Percentiles rank a stretch among this genome's conserved stretches.
These are phyloP conservation scores for Ogataea ganodermae DNA, from an alignment of 805 yeast genomes.

Conservation along the genomic window DNA sequence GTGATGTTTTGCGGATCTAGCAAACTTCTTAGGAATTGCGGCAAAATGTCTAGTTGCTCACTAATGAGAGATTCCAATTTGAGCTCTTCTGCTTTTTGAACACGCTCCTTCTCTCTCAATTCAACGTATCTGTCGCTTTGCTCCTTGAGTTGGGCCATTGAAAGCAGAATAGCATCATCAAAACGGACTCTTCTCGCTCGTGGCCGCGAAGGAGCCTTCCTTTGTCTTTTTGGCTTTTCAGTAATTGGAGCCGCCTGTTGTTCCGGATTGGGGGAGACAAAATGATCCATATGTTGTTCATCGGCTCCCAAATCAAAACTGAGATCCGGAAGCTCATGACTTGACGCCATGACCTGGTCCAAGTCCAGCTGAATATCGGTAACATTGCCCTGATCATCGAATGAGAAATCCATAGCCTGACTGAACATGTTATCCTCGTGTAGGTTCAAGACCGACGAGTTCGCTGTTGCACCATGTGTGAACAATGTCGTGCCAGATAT, in stretches of 20 bases:
- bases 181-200: constrained; percentile 13
- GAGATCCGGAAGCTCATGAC: constrained; percentile 8
- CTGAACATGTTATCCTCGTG: constrained; percentile 7
- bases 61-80: constrained; percentile 1
- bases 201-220: constrained; percentile 1
- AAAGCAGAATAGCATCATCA: constrained; percentile 19
- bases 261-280: not conserved
- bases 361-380: constrained; percentile 5
- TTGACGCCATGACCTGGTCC: constrained; percentile 7
- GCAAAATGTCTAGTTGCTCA: constrained; percentile 9
- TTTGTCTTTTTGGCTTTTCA: not conserved
- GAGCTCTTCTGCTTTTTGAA: not conserved
- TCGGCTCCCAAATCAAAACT: constrained; percentile 10
- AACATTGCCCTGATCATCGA: constrained; percentile 21
- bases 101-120: constrained; percentile 10
- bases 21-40: constrained; percentile 11
- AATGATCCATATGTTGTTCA: not conserved
- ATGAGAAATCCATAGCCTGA: constrained; percentile 17
- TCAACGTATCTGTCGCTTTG: constrained; percentile 18
- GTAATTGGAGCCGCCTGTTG: not conserved
- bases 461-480: constrained; percentile 12
- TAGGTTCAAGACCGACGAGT: constrained; percentile 3
- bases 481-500: constrained; percentile 11
- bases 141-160: constrained; percentile 19
- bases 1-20: constrained; percentile 6